Conservation (phyloP, 2,329 filamentous ascomycete species). For the Aureobasidium sp. region DNA sequence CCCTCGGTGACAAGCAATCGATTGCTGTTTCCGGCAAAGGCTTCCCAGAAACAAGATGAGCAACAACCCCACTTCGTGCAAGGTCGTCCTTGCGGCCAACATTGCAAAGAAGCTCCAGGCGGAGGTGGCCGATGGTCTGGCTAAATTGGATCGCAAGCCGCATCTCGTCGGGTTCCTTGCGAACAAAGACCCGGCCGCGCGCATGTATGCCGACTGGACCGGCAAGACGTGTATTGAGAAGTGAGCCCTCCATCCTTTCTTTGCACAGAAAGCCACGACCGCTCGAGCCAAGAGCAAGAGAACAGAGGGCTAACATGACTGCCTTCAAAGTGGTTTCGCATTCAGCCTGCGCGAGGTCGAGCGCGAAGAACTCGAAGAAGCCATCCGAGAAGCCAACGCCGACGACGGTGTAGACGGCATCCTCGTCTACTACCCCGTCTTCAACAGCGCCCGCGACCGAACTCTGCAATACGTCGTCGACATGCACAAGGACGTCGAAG, state of each 20-base stretch:
- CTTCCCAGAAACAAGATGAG: neutral
- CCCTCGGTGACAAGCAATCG: no score
- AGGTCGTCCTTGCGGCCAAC: slow-evolving; percentile 81
- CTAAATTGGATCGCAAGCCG: slow-evolving; percentile 64
- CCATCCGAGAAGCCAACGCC: slow-evolving; percentile 75
- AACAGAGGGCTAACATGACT: neutral
- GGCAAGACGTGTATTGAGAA: slow-evolving; percentile 94
- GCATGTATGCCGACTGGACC: slow-evolving; percentile 95
- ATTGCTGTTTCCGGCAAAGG: neutral
- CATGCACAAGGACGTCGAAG: slow-evolving; percentile 89
- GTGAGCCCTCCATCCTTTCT: slow-evolving; percentile 51
- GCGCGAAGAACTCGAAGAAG: slow-evolving; percentile 84
- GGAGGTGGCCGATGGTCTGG: slow-evolving; percentile 71
- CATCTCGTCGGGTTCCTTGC: slow-evolving; percentile 86
- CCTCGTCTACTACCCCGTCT: slow-evolving; percentile 98
- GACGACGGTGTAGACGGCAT: slow-evolving; percentile 75
- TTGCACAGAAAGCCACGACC: no score
- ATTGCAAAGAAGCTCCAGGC: slow-evolving; percentile 75
- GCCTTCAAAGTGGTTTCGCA: slow-evolving; percentile 63
- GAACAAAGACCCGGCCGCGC: slow-evolving; percentile 81
- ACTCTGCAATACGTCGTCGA: slow-evolving; percentile 94
- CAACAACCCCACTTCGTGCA: slow-evolving; percentile 55
- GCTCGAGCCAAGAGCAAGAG: neutral
- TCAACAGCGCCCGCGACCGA: slow-evolving; percentile 81
- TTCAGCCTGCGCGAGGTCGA: slow-evolving; percentile 79